Percentiles rank a stretch among this genome's conserved stretches.
Conservation (phyloP, 2,329 filamentous ascomycete genomes). For the Thyridium curvatum region DNA sequence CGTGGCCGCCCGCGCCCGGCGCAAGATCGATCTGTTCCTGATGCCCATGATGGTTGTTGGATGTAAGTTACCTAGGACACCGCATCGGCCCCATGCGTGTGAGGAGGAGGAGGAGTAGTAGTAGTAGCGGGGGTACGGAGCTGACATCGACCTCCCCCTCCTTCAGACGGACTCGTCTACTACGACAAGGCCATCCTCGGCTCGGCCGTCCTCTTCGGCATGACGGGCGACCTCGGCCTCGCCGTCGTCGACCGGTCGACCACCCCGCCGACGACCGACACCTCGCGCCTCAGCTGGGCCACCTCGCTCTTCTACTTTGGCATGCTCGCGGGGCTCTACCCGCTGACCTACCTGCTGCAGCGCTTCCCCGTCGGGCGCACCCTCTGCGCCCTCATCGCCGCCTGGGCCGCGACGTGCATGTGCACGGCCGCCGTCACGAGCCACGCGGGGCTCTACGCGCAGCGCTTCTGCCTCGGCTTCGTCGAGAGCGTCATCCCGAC, state of each 20-base stretch:
- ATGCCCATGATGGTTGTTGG: conserved; percentile 52
- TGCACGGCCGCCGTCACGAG: conserved; percentile 19
- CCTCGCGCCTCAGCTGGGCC: conserved; percentile 66
- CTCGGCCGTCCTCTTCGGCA: conserved; percentile 66
- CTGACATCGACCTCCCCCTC: background rate
- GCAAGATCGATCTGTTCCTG: conserved; percentile 50
- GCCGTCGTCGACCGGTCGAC: conserved; percentile 37
- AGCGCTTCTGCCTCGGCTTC: conserved; percentile 60
- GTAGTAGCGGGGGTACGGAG: too few relatives aligned
- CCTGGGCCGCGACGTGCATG: conserved; percentile 64
- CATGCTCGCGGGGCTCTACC: conserved; percentile 68
- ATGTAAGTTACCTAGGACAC: conserved; percentile 17
- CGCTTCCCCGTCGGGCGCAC: conserved; percentile 59
- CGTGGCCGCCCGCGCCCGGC: conserved; percentile 38
- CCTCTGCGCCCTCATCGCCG: conserved; percentile 54
- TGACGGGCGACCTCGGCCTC: conserved; percentile 63
- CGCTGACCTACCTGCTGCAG: conserved; percentile 66
- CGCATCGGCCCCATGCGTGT: too few relatives aligned
- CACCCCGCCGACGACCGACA: conserved; percentile 52
- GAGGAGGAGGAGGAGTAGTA: too few relatives aligned
- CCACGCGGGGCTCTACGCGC: conserved; percentile 42
- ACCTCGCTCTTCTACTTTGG: conserved; percentile 78
- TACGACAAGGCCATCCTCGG: conserved; percentile 74
- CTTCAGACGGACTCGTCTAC: conserved; percentile 57
- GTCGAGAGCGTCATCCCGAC: conserved; percentile 61